Conservation (phyloP, 1,284 basidiomycete genomes). For the Leccinum solheimii region DNA sequence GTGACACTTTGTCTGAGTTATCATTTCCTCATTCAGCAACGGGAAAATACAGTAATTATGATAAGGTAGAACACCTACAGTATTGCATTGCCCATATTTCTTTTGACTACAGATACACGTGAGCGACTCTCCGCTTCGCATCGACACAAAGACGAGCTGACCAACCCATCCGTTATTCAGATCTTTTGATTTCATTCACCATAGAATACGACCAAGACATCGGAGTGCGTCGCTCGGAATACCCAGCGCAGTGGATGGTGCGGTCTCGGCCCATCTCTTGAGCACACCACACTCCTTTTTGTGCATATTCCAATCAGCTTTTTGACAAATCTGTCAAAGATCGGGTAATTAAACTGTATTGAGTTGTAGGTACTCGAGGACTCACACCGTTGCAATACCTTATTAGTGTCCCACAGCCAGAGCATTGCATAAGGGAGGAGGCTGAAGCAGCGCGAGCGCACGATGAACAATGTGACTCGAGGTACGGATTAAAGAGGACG, state of each 20-base stretch:
- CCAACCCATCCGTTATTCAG: slow-evolving; percentile 59
- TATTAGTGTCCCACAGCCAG: slow-evolving; percentile 58
- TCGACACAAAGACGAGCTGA: slow-evolving; percentile 25
- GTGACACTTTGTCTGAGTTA: too few species aligned
- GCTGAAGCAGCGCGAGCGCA: slow-evolving; percentile 51
- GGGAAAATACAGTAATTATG: too few species aligned
- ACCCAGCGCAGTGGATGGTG: slow-evolving; percentile 46
- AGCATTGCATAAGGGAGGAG: slow-evolving; percentile 62
- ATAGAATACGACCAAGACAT: slow-evolving; percentile 74
- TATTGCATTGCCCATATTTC: slow-evolving; percentile 74
- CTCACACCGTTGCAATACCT: slow-evolving; percentile 74
- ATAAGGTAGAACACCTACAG: slow-evolving; percentile 49
- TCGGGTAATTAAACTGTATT: neutral
- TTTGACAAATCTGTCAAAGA: slow-evolving; percentile 67
- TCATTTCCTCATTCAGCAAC: too few species aligned
- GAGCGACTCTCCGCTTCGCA: neutral
- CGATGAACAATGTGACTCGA: slow-evolving; percentile 65
- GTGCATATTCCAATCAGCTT: slow-evolving; percentile 73
- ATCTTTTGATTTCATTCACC: slow-evolving; percentile 60
- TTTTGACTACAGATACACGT: slow-evolving; percentile 47
- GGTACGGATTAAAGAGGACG: slow-evolving; percentile 63
- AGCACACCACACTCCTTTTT: slow-evolving; percentile 77
- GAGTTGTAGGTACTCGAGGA: neutral
- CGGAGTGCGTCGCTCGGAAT: slow-evolving; percentile 74
- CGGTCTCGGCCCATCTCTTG: slow-evolving; percentile 51